These are phyloP conservation scores for Eucalyptus fibrosa DNA, from an alignment of 345 rosid genomes.

Conservation along the genomic window DNA sequence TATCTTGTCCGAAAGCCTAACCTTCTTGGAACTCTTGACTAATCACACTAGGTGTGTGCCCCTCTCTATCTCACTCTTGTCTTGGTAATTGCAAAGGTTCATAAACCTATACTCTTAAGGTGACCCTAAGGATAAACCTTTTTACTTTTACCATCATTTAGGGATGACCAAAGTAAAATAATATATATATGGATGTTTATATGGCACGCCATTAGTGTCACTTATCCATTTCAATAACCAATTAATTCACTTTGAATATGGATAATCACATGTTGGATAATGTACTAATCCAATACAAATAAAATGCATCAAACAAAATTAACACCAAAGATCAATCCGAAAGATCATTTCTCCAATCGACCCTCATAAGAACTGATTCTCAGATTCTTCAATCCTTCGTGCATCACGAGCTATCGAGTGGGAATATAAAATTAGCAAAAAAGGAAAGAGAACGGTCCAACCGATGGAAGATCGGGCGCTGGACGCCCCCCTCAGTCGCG, in stretches of 20 bases:
- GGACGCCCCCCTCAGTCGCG: background rate
- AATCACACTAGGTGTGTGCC: background rate
- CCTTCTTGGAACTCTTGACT: background rate
- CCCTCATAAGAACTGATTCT: background rate
- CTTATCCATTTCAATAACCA: background rate
- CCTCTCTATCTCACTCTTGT: background rate
- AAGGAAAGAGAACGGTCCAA: background rate
- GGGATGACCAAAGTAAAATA: background rate
- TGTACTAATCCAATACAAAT: too few species aligned
- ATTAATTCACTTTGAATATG: background rate
- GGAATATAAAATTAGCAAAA: background rate
- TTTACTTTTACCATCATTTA: background rate
- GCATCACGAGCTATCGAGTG: background rate
- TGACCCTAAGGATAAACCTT: background rate
- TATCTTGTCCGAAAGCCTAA: background rate
- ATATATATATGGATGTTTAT: background rate
- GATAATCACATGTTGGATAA: background rate
- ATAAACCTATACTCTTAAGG: background rate
- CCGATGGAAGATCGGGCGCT: background rate
- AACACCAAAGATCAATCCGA: background rate
- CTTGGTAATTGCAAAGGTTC: background rate
- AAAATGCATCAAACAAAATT: background rate
- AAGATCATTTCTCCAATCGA: background rate
- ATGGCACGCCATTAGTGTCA: background rate
- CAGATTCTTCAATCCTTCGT: background rate